Percentiles rank a stretch among this genome's conserved stretches.
These are phyloP conservation scores for Elsinoe batatas DNA, from an alignment of 2,329 filamentous ascomycete species.

Conservation along the genomic window DNA sequence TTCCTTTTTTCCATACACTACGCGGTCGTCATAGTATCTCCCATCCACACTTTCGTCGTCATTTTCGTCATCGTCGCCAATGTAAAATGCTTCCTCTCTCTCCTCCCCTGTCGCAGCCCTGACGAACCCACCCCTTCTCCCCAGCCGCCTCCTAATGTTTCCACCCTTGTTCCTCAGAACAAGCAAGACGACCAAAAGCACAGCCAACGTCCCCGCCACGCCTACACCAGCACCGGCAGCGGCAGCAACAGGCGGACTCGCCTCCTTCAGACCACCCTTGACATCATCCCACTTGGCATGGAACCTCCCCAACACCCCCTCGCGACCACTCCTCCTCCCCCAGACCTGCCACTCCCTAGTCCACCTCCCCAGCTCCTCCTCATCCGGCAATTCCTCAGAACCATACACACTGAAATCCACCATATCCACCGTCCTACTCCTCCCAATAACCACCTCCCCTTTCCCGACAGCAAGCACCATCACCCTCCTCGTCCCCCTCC, in stretches of 20 bases:
- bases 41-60: slow-evolving; percentile 4
- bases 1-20: background rate
- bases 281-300: slow-evolving; percentile 5
- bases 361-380: background rate
- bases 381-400: background rate
- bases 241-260: background rate
- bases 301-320: background rate
- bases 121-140: background rate
- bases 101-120: background rate
- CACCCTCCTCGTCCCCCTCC: slow-evolving; percentile 15
- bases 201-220: background rate
- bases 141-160: background rate
- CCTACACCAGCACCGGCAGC: background rate
- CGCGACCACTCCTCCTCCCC: background rate
- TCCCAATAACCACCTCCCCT: slow-evolving; percentile 16
- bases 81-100: background rate
- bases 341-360: background rate
- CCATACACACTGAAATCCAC: slow-evolving; percentile 8
- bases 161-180: background rate
- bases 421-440: slow-evolving; percentile 16
- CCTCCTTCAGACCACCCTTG: background rate
- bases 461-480: slow-evolving; percentile 19
- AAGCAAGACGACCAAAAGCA: background rate
- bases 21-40: background rate
- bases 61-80: background rate